phyloP scores from a whole-genome alignment of 2,329 filamentous ascomycete species.

The Xylariaceae sp. region DNA sequence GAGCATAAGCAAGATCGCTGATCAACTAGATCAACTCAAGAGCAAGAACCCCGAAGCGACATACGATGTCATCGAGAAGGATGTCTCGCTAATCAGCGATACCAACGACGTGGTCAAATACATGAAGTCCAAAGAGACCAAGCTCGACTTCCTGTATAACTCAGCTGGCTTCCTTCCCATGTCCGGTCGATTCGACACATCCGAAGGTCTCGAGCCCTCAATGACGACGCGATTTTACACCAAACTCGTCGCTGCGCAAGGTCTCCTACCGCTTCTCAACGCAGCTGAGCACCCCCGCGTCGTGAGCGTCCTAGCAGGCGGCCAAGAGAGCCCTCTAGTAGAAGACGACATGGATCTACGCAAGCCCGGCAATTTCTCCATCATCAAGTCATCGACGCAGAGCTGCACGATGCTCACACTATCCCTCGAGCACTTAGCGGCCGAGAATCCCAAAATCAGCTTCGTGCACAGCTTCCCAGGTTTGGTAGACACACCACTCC shows the following conservation, averaged over 20 bases:
- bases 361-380: conserved; percentile 29
- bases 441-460: conserved; percentile 35
- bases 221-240: conserved; percentile 49
- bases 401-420: conserved; percentile 47
- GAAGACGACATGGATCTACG: conserved; percentile 41
- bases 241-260: conserved; percentile 46
- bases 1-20: not conserved
- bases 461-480: conserved; percentile 35
- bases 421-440: conserved; percentile 43
- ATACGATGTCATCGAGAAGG: conserved; percentile 27
- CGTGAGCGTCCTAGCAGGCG: conserved; percentile 46
- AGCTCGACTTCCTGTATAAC: conserved; percentile 38
- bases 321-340: conserved; percentile 43
- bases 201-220: conserved; percentile 49
- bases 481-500: conserved; percentile 17
- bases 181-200: conserved; percentile 38
- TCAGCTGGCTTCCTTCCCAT: conserved; percentile 34
- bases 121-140: conserved; percentile 26
- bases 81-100: conserved; percentile 34
- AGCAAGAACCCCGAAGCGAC: conserved; percentile 11
- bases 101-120: conserved; percentile 30
- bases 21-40: not conserved
- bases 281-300: conserved; percentile 38
- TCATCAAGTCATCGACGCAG: conserved; percentile 37
- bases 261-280: conserved; percentile 48